These are phyloP conservation scores for Lactarius pseudohatsudake DNA, from an alignment of 768 basidiomycete species.

Conservation along the genomic window DNA sequence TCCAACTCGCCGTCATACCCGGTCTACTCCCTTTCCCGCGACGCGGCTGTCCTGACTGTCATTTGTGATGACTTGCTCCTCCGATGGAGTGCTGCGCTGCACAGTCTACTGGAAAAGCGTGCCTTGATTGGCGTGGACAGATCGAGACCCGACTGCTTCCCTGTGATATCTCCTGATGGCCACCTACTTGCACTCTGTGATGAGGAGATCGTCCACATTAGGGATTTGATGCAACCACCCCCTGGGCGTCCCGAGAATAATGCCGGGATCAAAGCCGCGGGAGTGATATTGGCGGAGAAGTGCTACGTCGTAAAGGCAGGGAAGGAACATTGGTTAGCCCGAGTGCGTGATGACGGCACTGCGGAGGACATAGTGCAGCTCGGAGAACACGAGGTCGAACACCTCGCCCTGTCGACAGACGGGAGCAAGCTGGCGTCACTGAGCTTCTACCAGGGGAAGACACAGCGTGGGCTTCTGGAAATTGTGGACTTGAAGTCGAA, in stretches of 20 bases:
- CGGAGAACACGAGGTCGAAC: conserved; percentile 11
- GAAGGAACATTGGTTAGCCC: conserved; percentile 13
- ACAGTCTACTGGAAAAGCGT: conserved; percentile 9
- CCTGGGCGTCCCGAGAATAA: background rate
- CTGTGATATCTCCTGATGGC: conserved; percentile 16
- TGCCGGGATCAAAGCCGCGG: conserved; percentile 12
- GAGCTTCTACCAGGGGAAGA: conserved; percentile 18
- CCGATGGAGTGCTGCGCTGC: conserved; percentile 2
- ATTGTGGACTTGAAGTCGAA: conserved; percentile 18
- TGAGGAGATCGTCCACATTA: conserved; percentile 14
- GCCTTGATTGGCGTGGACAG: conserved; percentile 6
- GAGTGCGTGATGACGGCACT: conserved; percentile 14
- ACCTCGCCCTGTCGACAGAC: conserved; percentile 11
- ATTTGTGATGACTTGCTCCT: conserved; percentile 14
- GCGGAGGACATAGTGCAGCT: conserved; percentile 19
- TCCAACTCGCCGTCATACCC: conserved; percentile 15
- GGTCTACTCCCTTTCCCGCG: conserved; percentile 15
- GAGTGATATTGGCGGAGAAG: conserved; percentile 6
- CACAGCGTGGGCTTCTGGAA: conserved; percentile 14
- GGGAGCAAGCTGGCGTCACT: conserved; percentile 10
- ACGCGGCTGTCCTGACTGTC: conserved; percentile 16
- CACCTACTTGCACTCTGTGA: conserved; percentile 20
- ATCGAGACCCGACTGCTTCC: conserved; percentile 17
- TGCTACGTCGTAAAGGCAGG: conserved; percentile 19
- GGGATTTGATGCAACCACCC: conserved; percentile 18